Percentiles rank a stretch among this genome's conserved stretches.
These are phyloP conservation scores for Rhynchosporium graminicola DNA, from an alignment of 2,329 filamentous ascomycete genomes.

Conservation along the genomic window DNA sequence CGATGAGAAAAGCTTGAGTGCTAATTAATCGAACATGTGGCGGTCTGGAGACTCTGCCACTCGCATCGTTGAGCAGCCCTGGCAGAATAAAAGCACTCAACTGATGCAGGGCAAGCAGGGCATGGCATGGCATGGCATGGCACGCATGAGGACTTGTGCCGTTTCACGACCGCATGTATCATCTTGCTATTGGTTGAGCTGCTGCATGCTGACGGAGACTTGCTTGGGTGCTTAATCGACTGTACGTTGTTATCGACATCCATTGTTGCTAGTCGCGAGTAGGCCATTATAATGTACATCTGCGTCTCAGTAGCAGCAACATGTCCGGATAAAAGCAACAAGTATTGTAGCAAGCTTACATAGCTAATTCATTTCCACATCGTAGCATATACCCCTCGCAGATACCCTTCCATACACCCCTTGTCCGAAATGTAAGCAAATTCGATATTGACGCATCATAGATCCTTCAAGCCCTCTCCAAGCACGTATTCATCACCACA, in stretches of 20 bases:
- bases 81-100: conserved; percentile 9
- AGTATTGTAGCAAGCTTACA: not conserved
- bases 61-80: conserved; percentile 8
- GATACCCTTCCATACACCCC: not conserved
- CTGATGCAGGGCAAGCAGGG: not conserved
- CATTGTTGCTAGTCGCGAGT: conserved; percentile 11
- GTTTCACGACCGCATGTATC: conserved; percentile 15
- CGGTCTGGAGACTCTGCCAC: not conserved
- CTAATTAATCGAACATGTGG: not conserved
- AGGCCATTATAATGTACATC: conserved; percentile 4
- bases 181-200: not conserved
- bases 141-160: not conserved
- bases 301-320: not conserved
- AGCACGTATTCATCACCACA: conserved; percentile 52
- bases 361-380: not conserved
- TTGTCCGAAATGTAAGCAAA: not conserved
- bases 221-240: not conserved
- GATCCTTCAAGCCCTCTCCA: conserved; percentile 48
- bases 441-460: conserved; percentile 24
- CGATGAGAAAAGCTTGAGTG: conserved; percentile 15
- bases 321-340: not conserved
- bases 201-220: not conserved
- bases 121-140: not conserved
- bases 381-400: not conserved
- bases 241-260: conserved; percentile 8